A percentile compares a stretch with the other conserved stretches of the same genome.
Evolutionary conservation across 768 basidiomycete genomes (phyloP).

Genomic region (Lactifluus piperatus): DNA sequence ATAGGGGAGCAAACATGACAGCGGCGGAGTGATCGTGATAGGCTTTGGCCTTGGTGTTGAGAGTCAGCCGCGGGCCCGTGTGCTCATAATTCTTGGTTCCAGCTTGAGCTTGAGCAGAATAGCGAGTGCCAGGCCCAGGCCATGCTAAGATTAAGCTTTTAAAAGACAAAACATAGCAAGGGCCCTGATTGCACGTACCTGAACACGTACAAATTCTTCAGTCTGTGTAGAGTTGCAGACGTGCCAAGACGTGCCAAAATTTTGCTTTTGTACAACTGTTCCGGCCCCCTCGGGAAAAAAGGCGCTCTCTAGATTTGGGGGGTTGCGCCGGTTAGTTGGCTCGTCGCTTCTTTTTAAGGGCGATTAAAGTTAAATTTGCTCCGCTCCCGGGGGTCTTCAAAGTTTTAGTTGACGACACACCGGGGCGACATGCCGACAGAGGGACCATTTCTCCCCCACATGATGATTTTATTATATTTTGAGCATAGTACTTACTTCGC

Average conservation of each 20-base stretch:
- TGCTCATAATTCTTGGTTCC: not conserved
- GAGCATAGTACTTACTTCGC: not conserved
- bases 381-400: not conserved
- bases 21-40: constrained; percentile 9
- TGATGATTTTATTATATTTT: not conserved
- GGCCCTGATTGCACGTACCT: constrained; percentile 3
- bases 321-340: not conserved
- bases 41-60: not conserved
- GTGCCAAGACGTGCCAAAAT: too few relatives aligned
- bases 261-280: not conserved
- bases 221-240: too few relatives aligned
- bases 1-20: constrained; percentile 9
- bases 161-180: not conserved
- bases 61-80: not conserved
- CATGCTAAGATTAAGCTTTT: constrained; percentile 5
- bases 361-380: constrained; percentile 18
- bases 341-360: constrained; percentile 4
- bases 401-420: not conserved
- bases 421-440: not conserved
- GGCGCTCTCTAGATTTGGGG: not conserved
- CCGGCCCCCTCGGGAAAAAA: constrained; percentile 7
- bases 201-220: constrained; percentile 10
- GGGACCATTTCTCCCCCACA: not conserved
- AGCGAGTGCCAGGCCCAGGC: not conserved
- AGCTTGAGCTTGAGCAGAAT: not conserved